Evolutionary conservation across 495 filamentous ascomycete species (phyloP).

Genomic region (Viridothelium virens): DNA sequence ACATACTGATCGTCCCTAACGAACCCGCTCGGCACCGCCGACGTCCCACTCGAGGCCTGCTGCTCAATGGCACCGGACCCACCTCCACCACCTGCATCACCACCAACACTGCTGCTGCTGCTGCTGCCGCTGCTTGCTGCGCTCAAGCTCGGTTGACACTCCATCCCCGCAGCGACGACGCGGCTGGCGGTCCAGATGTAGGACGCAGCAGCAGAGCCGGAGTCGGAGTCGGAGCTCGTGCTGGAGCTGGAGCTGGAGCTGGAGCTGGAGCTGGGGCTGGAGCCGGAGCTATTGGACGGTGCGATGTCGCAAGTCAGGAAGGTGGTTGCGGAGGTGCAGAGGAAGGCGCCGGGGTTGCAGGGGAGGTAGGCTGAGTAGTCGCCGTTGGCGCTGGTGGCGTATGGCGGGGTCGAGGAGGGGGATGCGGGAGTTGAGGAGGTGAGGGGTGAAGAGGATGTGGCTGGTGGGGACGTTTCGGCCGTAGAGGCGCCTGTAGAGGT

Average conservation of each 20-base stretch:
- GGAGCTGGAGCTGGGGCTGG: background rate
- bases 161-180: slow-evolving; percentile 28
- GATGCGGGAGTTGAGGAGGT: slow-evolving; percentile 2
- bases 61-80: no score
- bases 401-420: slow-evolving; percentile 12
- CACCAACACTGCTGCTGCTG: no score
- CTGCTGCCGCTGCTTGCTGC: slow-evolving; percentile 13
- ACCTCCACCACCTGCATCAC: no score
- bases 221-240: background rate
- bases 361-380: slow-evolving; percentile 26
- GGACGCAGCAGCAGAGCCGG: background rate
- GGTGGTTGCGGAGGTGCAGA: slow-evolving; percentile 26
- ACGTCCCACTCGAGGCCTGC: slow-evolving; percentile 13
- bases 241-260: background rate
- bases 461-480: slow-evolving; percentile 6
- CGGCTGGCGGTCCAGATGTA: slow-evolving; percentile 24
- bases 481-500: slow-evolving; percentile 12
- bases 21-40: slow-evolving; percentile 19
- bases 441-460: slow-evolving; percentile 9
- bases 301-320: slow-evolving; percentile 28
- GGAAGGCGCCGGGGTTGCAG: slow-evolving; percentile 32
- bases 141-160: slow-evolving; percentile 24
- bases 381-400: slow-evolving; percentile 14
- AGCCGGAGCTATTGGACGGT: background rate
- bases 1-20: slow-evolving; percentile 25